Percentiles rank a stretch among this genome's conserved stretches.
Conservation (phyloP, 306 rosid species). For the Fragaria iinumae region DNA sequence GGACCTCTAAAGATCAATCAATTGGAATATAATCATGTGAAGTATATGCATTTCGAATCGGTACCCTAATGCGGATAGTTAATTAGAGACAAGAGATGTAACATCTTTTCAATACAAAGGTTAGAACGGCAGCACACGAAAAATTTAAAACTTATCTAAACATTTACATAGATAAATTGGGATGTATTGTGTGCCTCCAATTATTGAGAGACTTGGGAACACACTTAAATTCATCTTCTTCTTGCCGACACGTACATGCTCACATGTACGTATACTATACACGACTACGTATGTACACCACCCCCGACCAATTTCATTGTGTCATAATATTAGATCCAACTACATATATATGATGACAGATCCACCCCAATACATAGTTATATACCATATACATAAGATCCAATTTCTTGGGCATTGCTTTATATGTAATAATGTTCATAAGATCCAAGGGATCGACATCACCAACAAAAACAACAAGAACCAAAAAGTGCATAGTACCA, state of each 20-base stretch:
- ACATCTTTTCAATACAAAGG: too few species aligned
- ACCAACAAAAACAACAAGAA: not conserved
- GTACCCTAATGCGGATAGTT: too few species aligned
- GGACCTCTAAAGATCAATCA: not conserved
- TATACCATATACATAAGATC: too few species aligned
- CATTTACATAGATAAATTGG: too few species aligned
- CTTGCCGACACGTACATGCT: conserved; percentile 7
- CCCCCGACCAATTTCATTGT: not conserved
- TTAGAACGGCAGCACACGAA: too few species aligned
- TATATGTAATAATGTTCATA: too few species aligned
- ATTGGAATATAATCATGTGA: not conserved
- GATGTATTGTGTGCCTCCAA: not conserved
- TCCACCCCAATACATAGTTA: not conserved
- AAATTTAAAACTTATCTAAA: too few species aligned
- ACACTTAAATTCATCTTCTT: not conserved
- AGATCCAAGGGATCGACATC: not conserved
- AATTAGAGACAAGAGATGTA: too few species aligned
- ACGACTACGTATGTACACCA: not conserved
- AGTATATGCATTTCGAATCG: too few species aligned
- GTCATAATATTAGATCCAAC: not conserved
- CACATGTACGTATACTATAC: not conserved
- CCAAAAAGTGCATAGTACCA: not conserved
- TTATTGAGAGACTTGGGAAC: not conserved
- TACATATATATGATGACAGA: not conserved
- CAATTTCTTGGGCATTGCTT: not conserved